Percentiles rank a stretch among this genome's conserved stretches.
Evolutionary conservation across 1,139 yeast genomes (phyloP).

Genomic region (Scheffersomyces parashehatae): DNA sequence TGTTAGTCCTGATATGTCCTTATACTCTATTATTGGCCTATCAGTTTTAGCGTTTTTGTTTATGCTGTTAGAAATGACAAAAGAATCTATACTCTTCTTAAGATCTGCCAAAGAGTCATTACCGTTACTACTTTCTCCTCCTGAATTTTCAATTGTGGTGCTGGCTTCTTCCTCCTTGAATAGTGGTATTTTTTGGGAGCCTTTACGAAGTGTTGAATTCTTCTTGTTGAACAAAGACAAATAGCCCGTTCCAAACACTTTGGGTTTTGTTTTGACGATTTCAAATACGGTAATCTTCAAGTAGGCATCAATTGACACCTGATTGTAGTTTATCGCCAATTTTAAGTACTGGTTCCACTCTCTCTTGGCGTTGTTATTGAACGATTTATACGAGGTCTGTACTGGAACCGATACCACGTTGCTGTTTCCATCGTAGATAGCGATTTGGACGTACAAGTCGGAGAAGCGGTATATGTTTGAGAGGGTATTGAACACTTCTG

Average conservation of each 20-base stretch:
- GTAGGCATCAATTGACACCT: conserved; percentile 62
- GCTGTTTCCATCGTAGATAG: conserved; percentile 57
- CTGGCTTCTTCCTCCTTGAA: conserved; percentile 4
- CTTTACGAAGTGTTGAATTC: conserved; percentile 33
- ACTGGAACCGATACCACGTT: conserved; percentile 69
- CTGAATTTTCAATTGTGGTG: too few species aligned
- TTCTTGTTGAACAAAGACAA: conserved; percentile 56
- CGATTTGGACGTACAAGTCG: conserved; percentile 64
- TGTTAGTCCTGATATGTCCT: conserved; percentile 23
- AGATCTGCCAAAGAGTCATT: too few species aligned
- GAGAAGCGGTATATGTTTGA: conserved; percentile 55
- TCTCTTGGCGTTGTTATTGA: conserved; percentile 41
- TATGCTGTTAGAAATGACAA: too few species aligned
- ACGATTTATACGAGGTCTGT: conserved; percentile 63
- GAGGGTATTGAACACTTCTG: conserved; percentile 48
- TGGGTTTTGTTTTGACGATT: conserved; percentile 51
- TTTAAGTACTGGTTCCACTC: conserved; percentile 61
- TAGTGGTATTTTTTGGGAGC: conserved; percentile 40
- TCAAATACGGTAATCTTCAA: conserved; percentile 69
- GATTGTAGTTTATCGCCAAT: conserved; percentile 70
- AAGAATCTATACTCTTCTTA: too few species aligned
- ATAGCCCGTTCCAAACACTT: conserved; percentile 59
- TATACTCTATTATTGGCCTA: conserved; percentile 18
- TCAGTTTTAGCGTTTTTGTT: not conserved
- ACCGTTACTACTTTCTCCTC: too few species aligned